A percentile compares a stretch with the other conserved stretches of the same genome.
phyloP scores from a whole-genome alignment of 2,329 filamentous ascomycete species.

The Fusarium sp. region DNA sequence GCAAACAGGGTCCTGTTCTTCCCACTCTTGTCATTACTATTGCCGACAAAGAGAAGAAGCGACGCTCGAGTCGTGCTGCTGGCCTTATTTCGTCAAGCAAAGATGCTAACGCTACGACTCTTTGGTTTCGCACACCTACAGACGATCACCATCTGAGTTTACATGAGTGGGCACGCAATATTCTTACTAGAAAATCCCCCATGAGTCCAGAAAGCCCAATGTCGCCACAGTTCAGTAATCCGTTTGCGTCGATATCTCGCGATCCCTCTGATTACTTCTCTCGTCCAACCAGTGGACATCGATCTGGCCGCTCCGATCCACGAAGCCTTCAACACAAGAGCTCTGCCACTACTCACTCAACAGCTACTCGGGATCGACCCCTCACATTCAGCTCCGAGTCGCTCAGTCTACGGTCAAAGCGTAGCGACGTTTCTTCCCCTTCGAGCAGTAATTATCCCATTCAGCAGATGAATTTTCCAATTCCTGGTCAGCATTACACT shows the following conservation, averaged over 20 bases:
- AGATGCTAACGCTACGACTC: conserved; percentile 59
- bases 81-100: conserved; percentile 64
- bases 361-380: conserved; percentile 60
- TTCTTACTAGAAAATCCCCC: conserved; percentile 58
- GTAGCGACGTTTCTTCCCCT: conserved; percentile 71
- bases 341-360: conserved; percentile 61
- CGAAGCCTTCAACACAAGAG: conserved; percentile 59
- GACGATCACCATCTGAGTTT: conserved; percentile 65
- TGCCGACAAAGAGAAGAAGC: conserved; percentile 70
- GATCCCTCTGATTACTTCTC: conserved; percentile 57
- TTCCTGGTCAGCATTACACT: conserved; percentile 61
- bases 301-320: conserved; percentile 48
- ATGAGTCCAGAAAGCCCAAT: conserved; percentile 64
- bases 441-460: conserved; percentile 60
- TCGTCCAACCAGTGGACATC: conserved; percentile 58
- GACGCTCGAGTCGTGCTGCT: conserved; percentile 71
- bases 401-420: conserved; percentile 69
- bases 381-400: conserved; percentile 67
- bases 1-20: conserved; percentile 69
- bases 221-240: conserved; percentile 65
- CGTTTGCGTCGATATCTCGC: conserved; percentile 58
- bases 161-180: conserved; percentile 69
- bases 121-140: conserved; percentile 67
- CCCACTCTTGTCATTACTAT: conserved; percentile 70
- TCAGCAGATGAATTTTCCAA: conserved; percentile 53